phyloP scores from a whole-genome alignment of 176 grass and related monocot species.

The Thinopyrum elongatum region DNA sequence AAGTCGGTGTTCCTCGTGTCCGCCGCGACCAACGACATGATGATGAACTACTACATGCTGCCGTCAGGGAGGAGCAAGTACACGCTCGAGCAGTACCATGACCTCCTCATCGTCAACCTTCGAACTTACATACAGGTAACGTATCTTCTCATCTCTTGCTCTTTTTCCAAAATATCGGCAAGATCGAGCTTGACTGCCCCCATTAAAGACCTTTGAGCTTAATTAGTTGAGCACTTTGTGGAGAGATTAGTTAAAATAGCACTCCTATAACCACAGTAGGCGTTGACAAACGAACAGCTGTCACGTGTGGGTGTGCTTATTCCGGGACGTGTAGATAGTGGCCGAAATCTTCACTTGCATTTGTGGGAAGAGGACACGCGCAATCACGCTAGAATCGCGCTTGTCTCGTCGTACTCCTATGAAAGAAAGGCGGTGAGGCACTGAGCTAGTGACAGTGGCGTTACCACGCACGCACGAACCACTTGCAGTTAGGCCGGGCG shows the following conservation, averaged over 20 bases:
- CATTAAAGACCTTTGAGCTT: not conserved
- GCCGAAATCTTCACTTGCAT: not conserved
- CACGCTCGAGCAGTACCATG: constrained; percentile 33
- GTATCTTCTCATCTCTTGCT: not conserved
- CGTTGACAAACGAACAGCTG: not conserved
- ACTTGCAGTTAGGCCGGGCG: not conserved
- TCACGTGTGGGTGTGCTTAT: not conserved
- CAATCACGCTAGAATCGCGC: not conserved
- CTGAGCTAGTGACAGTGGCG: not conserved
- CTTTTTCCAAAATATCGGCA: not conserved
- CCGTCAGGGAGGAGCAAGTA: constrained; percentile 15
- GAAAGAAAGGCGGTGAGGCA: not conserved
- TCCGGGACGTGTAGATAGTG: not conserved
- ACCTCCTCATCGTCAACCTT: constrained; percentile 37
- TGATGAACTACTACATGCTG: constrained; percentile 49
- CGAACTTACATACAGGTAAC: constrained; percentile 17
- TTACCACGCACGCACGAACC: not conserved
- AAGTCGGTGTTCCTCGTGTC: constrained; percentile 37
- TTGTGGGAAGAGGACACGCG: not conserved
- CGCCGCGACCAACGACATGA: constrained; percentile 46
- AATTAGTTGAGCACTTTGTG: not conserved
- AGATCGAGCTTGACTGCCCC: not conserved
- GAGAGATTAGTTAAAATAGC: constrained; percentile 14
- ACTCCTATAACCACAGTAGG: not conserved
- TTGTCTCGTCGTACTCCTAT: not conserved